Base-by-base conservation (phyloP, 192 early-diverging fungal genomes). In the Coemansia sp. region DNA sequence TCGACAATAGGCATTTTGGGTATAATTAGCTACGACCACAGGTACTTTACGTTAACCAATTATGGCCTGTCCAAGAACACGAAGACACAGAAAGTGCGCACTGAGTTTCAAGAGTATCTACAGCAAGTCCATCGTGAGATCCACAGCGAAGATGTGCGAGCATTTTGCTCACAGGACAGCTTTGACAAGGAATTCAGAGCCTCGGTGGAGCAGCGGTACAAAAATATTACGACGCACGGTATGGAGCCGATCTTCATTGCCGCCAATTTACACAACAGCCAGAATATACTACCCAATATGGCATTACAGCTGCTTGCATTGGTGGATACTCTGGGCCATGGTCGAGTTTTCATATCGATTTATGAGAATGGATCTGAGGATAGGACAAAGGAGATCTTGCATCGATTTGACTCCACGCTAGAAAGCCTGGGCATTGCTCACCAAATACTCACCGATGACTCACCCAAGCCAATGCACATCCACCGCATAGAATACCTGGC, bases 401-500 rank as follows among this genome's bases (percentile, higher is more conserved):
- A 24, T n/a, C 55, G 39, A 24, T 70, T 83, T 11, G 20, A 62
- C 10, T 5, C 27, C 3, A 62, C 65, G 5, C 43, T 84, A 15
- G 27, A 24, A 12, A n/a, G 22, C 10, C 16, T 81, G 15, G 62
- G 50, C 2, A 74, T 84, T 9, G 52, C 69, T 20, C 74, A 87
- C 66, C 24, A 7, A 1, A 76, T 85, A 36, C 24, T 43, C 13
- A 11, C 68, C 31, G 75, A 77, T 52, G 10, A 36, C 11, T 16
- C 34, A 12, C 60, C 57, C 38, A 49, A 52, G 10, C 68, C 64
- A 13, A 5, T 31, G 20, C 24, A 20, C 10, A 41, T 50, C 20
- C 83, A 85, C 49, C 82, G 85, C 18, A 87, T 87, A 49, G 72
- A 76, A 13, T 77, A 81, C 33, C 81, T 87, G 65, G 85, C 85